Base-by-base conservation (phyloP, 78 protist genomes). In the Isochrysis galbana region DNA sequence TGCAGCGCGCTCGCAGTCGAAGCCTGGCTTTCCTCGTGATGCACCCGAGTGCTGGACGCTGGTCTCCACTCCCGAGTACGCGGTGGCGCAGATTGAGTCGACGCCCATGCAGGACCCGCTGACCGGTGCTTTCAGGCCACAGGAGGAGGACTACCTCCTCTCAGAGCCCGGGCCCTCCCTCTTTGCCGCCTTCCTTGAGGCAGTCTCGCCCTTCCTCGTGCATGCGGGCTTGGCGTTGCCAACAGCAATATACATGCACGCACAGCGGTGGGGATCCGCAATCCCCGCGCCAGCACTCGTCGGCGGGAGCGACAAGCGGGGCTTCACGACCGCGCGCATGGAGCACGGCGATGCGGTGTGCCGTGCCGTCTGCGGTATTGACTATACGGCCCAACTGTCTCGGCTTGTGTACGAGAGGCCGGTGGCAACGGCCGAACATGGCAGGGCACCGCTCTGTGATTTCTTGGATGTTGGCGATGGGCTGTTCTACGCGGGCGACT, bases 401-500 rank as follows among this genome's bases (percentile, higher is more conserved):
- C 80, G 44, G 41, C 80, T 70, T 17, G 80, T 70, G 41, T 70
- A 34, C 41, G 80, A 29, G 29, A 7, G 29, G 7, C 61, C 61
- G 29, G 61, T 14, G 61, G 29, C 29, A 14, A 51, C 61, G 61
- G 14, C 14, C 61, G 61, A 14, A 14, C 61, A 51, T 36, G 21
- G 80, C 19, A 36, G 44, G 26, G 72, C 72, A 23, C 38, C 21
- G 72, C 11, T 61, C n/a, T 11, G 72, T 23, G 72, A 23, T 11
- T 5, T 23, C 72, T 23, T 3, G 11, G n/a, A 19, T 11, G 80
- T 19, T 41, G 80, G 21, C n/a, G 21, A 2, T 23, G 41, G 41
- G 39, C 34, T 77, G 3, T 77, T 39, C 84, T 77, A 77, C 46
- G 84, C 84, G 44, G 84, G 84, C 47, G 84, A 77, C n/a, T 77